A percentile compares a stretch with the other conserved stretches of the same genome.
Conservation (phyloP, 1,139 yeast genomes). For the Candida freyschussii region DNA sequence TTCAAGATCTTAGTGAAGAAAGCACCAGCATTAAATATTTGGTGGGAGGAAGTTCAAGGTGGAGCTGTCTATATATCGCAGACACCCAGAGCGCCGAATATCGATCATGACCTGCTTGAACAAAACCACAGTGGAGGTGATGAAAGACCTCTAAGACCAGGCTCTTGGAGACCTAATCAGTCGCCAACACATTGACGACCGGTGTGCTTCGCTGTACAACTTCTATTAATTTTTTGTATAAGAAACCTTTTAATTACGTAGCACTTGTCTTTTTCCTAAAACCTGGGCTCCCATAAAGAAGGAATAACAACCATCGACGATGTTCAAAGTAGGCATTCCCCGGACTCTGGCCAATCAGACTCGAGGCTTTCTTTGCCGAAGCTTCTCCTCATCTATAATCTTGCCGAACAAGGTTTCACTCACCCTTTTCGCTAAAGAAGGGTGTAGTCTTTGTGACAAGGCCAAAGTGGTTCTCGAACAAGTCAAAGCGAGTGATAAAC, state of each 20-base stretch:
- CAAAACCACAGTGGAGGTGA: not conserved
- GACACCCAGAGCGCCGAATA: constrained; percentile 1
- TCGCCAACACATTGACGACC: too few species aligned
- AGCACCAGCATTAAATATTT: constrained; percentile 7
- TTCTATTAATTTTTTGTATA: too few species aligned
- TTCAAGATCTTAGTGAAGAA: constrained; percentile 4
- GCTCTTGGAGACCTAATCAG: constrained; percentile 14
- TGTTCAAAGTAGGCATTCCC: too few species aligned
- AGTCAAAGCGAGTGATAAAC: constrained; percentile 31
- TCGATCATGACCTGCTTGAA: not conserved
- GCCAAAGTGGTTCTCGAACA: constrained; percentile 54
- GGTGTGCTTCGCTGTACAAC: too few species aligned
- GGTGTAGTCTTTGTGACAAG: constrained; percentile 73
- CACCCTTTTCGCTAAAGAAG: constrained; percentile 71
- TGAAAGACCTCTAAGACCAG: constrained; percentile 12
- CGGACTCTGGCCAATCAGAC: too few species aligned
- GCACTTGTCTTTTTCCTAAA: too few species aligned
- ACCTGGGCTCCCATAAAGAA: too few species aligned
- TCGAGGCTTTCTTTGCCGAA: too few species aligned
- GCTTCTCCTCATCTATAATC: too few species aligned
- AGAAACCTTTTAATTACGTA: too few species aligned
- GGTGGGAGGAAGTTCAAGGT: constrained; percentile 14
- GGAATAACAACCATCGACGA: too few species aligned
- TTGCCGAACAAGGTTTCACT: constrained; percentile 29
- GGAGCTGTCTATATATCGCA: constrained; percentile 7